Conservation (phyloP, 257 asterid genomes). For the Gentiana straminea region DNA sequence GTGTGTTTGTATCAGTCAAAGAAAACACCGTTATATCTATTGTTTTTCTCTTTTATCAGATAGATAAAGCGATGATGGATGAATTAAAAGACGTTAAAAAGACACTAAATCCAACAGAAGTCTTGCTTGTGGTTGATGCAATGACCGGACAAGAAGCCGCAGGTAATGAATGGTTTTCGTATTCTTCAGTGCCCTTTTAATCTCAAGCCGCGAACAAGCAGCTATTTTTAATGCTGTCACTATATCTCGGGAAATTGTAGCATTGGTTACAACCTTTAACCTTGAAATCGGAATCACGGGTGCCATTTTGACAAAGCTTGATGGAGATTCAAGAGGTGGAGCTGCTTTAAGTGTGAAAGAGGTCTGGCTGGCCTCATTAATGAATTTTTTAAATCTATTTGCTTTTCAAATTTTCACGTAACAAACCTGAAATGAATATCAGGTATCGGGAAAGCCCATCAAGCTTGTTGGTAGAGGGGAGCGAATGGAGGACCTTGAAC, state of each 20-base stretch:
- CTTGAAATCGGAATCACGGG: constrained; percentile 98
- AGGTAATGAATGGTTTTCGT: constrained; percentile 18
- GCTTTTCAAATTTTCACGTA: too few species aligned
- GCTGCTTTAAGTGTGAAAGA: constrained; percentile 97
- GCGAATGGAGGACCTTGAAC: constrained; percentile 98
- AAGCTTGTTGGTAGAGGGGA: constrained; percentile 99
- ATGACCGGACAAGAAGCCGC: constrained; percentile 99
- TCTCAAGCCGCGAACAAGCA: too few species aligned
- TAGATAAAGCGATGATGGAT: constrained; percentile 92
- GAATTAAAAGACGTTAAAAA: constrained; percentile 88
- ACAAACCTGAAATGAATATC: neutral
- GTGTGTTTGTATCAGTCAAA: neutral
- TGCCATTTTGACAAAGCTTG: constrained; percentile 91
- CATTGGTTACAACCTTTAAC: constrained; percentile 90
- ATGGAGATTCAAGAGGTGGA: constrained; percentile 99
- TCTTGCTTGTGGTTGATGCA: constrained; percentile 95
- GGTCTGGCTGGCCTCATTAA: constrained; percentile 34
- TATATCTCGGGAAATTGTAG: constrained; percentile 23
- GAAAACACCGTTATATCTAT: constrained; percentile 1
- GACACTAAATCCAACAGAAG: constrained; percentile 80
- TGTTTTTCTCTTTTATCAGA: constrained; percentile 34
- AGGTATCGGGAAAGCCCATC: constrained; percentile 99
- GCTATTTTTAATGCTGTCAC: too few species aligned
- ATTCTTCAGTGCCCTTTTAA: neutral
- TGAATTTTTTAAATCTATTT: neutral